These are phyloP conservation scores for Plectosphaerella sp. DNA, from an alignment of 2,329 filamentous ascomycete genomes.

Conservation along the genomic window DNA sequence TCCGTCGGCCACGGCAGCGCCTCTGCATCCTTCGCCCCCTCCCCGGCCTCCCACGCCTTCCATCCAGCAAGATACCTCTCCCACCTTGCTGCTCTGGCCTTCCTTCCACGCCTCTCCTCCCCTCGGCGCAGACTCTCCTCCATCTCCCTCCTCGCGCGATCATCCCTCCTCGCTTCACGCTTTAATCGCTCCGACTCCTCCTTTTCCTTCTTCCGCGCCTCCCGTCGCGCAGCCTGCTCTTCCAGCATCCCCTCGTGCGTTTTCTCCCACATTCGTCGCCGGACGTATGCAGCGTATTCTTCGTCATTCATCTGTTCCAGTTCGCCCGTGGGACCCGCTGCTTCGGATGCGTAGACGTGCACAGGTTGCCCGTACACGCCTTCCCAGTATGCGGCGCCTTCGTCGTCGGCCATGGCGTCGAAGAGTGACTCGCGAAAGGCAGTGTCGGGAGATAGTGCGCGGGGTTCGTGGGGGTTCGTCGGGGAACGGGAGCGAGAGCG, in stretches of 20 bases:
- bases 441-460: conserved; percentile 58
- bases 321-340: conserved; percentile 41
- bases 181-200: conserved; percentile 43
- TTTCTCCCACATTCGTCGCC: conserved; percentile 92
- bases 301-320: conserved; percentile 89
- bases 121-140: conserved; percentile 65
- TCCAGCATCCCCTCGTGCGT: conserved; percentile 80
- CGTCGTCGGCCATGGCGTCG: conserved; percentile 94
- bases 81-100: conserved; percentile 58
- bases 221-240: conserved; percentile 62
- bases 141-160: conserved; percentile 57
- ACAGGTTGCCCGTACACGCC: conserved; percentile 94
- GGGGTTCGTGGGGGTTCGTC: conserved; percentile 40
- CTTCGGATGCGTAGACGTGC: conserved; percentile 64
- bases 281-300: conserved; percentile 82
- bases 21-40: conserved; percentile 29
- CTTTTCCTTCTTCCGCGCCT: conserved; percentile 43
- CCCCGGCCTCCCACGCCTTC: conserved; percentile 45
- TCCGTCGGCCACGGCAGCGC: conserved; percentile 69
- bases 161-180: conserved; percentile 26
- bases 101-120: conserved; percentile 54
- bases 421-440: conserved; percentile 94
- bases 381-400: conserved; percentile 94
- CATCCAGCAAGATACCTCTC: conserved; percentile 60
- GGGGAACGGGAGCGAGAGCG: conserved; percentile 40